These are phyloP conservation scores for Pythium folliculosum DNA, from an alignment of 352 stramenopile genomes.

Conservation along the genomic window DNA sequence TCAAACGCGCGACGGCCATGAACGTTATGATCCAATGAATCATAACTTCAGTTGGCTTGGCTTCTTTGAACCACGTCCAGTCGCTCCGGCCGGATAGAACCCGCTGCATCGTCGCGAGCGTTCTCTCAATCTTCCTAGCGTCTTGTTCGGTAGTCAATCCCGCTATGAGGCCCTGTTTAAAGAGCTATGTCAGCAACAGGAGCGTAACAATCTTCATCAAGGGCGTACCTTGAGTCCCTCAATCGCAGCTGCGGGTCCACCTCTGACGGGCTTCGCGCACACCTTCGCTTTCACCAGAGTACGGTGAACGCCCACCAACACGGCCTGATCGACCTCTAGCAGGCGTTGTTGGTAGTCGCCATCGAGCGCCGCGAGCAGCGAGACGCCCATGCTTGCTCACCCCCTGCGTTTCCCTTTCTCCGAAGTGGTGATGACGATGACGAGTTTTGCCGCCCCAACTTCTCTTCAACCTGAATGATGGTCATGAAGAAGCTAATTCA, in stretches of 20 bases:
- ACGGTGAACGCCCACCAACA: conserved; percentile 3
- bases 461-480: conserved; percentile 29
- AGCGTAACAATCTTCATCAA: not conserved
- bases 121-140: conserved; percentile 10
- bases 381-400: conserved; percentile 8
- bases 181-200: not conserved
- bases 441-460: conserved; percentile 9
- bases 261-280: not conserved
- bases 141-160: not conserved
- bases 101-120: not conserved
- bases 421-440: no score
- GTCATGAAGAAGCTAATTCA: conserved; percentile 2
- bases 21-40: conserved; percentile 18
- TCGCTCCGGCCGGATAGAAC: not conserved
- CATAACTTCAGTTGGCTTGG: not conserved
- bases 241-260: not conserved
- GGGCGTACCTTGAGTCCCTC: conserved; percentile 10
- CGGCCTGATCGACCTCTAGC: not conserved
- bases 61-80: conserved; percentile 1
- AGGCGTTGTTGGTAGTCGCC: conserved; percentile 10
- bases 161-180: not conserved
- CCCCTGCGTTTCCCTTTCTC: not conserved
- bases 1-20: conserved; percentile 11
- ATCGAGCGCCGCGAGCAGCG: conserved; percentile 16
- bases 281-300: conserved; percentile 24